Conservation (phyloP, 345 rosid genomes). For the Pistacia atlantica region DNA sequence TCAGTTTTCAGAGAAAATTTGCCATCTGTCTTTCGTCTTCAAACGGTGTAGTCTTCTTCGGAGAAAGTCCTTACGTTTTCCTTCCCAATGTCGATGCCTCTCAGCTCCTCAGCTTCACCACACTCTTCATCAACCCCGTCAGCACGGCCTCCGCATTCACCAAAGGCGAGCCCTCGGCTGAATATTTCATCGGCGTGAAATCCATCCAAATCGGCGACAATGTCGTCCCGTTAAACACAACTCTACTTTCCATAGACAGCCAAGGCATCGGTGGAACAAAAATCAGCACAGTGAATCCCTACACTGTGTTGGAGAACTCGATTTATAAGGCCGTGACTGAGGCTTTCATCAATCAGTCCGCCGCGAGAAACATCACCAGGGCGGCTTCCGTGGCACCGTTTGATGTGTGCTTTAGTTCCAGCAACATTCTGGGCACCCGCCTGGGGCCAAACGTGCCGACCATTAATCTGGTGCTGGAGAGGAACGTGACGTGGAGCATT, state of each 20-base stretch:
- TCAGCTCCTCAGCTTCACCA: conserved; percentile 46
- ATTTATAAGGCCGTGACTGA: conserved; percentile 45
- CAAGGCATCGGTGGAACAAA: conserved; percentile 72
- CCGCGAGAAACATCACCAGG: conserved; percentile 47
- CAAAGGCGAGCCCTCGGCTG: conserved; percentile 55
- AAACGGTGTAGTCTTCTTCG: conserved; percentile 58
- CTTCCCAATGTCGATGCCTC: conserved; percentile 58
- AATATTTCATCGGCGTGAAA: conserved; percentile 66
- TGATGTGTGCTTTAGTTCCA: conserved; percentile 53
- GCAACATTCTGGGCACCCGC: conserved; percentile 44
- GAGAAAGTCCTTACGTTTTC: conserved; percentile 55
- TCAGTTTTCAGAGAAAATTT: conserved; percentile 60
- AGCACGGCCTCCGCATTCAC: conserved; percentile 47
- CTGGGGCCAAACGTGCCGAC: conserved; percentile 59
- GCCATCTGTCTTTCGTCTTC: conserved; percentile 56
- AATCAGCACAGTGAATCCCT: conserved; percentile 72
- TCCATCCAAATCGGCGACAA: conserved; percentile 43
- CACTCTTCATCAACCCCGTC: conserved; percentile 57
- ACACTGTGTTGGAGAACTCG: conserved; percentile 59
- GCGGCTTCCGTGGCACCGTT: conserved; percentile 57
- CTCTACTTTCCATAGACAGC: conserved; percentile 41
- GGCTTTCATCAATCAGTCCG: conserved; percentile 40
- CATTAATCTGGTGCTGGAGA: conserved; percentile 52
- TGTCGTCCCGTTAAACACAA: conserved; percentile 38
- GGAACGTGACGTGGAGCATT: conserved; percentile 55